phyloP scores from a whole-genome alignment of 2,329 filamentous ascomycete genomes.

The Verticillium tricorpus region DNA sequence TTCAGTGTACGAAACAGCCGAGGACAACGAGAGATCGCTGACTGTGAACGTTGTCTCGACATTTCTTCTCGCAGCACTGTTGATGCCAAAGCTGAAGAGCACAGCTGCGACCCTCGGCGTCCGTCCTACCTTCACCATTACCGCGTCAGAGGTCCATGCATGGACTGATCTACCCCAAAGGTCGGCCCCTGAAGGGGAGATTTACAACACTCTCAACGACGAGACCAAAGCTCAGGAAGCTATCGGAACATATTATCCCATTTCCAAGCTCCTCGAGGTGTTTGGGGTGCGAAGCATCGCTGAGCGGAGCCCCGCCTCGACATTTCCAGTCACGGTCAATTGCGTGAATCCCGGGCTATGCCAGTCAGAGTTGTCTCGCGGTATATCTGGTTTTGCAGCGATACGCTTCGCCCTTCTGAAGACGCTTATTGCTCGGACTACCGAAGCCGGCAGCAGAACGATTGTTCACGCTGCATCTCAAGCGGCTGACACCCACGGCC shows the following conservation, averaged over 20 bases:
- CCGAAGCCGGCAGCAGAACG: constrained; percentile 43
- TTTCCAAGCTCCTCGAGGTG: constrained; percentile 27
- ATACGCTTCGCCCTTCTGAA: constrained; percentile 19
- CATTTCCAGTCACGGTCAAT: constrained; percentile 40
- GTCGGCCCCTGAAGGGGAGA: constrained; percentile 17
- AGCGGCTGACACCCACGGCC: constrained; percentile 38
- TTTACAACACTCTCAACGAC: constrained; percentile 24
- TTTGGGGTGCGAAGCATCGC: constrained; percentile 19
- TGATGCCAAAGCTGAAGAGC: constrained; percentile 46
- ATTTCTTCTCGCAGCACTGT: constrained; percentile 41
- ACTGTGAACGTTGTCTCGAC: constrained; percentile 51
- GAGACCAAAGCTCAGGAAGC: constrained; percentile 4
- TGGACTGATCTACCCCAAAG: constrained; percentile 21
- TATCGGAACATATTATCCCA: constrained; percentile 17
- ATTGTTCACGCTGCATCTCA: constrained; percentile 29
- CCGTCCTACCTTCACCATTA: constrained; percentile 21
- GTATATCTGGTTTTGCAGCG: constrained; percentile 14
- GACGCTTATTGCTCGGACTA: constrained; percentile 32
- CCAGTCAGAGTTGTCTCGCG: constrained; percentile 38
- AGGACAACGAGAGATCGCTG: constrained; percentile 43
- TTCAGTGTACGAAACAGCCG: constrained; percentile 23
- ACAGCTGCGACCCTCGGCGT: constrained; percentile 18
- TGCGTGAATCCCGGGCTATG: constrained; percentile 49
- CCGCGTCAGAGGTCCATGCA: constrained; percentile 20
- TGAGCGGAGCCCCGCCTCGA: constrained; percentile 3